Conservation (phyloP, 1,284 basidiomycete species). For the Microbotryum saponariae region DNA sequence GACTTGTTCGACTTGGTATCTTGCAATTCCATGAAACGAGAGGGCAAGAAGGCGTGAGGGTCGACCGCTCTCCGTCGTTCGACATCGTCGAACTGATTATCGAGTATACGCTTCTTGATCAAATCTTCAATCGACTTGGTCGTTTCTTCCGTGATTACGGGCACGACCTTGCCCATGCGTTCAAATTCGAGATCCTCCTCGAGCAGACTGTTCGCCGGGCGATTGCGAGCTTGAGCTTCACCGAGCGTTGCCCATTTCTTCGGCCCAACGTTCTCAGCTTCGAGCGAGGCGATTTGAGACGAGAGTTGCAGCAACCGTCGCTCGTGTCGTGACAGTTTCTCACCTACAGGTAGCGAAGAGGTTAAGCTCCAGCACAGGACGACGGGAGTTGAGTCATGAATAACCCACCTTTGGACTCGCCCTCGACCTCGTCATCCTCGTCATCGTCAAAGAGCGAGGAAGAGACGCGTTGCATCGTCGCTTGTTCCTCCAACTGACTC, state of each 20-base stretch:
- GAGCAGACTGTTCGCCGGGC: conserved; percentile 85
- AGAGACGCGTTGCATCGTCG: conserved; percentile 47
- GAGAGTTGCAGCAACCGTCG: conserved; percentile 47
- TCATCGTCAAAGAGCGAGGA: conserved; percentile 51
- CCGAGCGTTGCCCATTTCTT: conserved; percentile 90
- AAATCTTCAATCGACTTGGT: conserved; percentile 77
- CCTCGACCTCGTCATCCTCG: conserved; percentile 43
- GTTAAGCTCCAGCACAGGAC: not conserved
- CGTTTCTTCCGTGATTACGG: conserved; percentile 80
- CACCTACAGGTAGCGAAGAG: conserved; percentile 17
- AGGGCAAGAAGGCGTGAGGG: conserved; percentile 82
- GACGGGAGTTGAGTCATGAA: not conserved
- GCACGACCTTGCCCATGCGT: conserved; percentile 72
- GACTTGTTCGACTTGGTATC: conserved; percentile 81
- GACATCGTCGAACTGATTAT: conserved; percentile 82
- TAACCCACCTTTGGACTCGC: not conserved
- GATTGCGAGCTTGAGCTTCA: conserved; percentile 70
- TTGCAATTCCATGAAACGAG: conserved; percentile 78
- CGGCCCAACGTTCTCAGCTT: conserved; percentile 49
- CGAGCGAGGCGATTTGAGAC: conserved; percentile 49
- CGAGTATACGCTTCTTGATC: conserved; percentile 84
- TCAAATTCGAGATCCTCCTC: conserved; percentile 96
- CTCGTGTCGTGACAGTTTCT: conserved; percentile 47
- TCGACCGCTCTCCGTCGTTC: conserved; percentile 68
- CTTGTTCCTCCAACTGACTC: conserved; percentile 36